phyloP scores from a whole-genome alignment of 225 moss, liverwort and hornwort species.

The Anthoceros angustus region DNA sequence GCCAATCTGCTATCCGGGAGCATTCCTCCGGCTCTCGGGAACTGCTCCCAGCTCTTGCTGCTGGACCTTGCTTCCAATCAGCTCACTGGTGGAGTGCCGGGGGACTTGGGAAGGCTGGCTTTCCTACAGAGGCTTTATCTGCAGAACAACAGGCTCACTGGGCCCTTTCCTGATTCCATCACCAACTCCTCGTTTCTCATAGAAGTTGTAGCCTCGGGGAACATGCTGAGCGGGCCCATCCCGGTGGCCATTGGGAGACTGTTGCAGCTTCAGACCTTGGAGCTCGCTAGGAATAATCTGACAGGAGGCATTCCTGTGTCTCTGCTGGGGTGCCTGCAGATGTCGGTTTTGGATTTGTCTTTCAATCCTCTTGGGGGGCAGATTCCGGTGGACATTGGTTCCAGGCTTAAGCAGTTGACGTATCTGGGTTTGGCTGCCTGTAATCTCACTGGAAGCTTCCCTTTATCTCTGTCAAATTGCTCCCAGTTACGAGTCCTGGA shows the following conservation, averaged over 20 bases:
- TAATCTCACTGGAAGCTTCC: neutral
- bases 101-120: neutral
- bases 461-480: neutral
- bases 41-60: neutral
- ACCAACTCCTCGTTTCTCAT: neutral
- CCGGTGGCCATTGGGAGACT: neutral
- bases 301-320: conserved; percentile 4
- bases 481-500: neutral
- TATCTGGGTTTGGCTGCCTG: neutral
- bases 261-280: neutral
- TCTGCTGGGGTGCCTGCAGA: neutral
- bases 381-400: neutral
- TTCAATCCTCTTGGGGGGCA: neutral
- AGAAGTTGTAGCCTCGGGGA: neutral
- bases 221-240: neutral
- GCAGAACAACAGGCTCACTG: neutral
- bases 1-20: neutral
- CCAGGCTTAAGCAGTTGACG: neutral
- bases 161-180: neutral
- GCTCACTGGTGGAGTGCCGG: neutral
- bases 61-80: neutral
- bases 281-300: neutral
- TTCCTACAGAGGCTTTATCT: neutral
- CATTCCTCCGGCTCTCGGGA: neutral
- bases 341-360: neutral